phyloP scores from a whole-genome alignment of 176 grass and related monocot species.

The Oryza nivara region DNA sequence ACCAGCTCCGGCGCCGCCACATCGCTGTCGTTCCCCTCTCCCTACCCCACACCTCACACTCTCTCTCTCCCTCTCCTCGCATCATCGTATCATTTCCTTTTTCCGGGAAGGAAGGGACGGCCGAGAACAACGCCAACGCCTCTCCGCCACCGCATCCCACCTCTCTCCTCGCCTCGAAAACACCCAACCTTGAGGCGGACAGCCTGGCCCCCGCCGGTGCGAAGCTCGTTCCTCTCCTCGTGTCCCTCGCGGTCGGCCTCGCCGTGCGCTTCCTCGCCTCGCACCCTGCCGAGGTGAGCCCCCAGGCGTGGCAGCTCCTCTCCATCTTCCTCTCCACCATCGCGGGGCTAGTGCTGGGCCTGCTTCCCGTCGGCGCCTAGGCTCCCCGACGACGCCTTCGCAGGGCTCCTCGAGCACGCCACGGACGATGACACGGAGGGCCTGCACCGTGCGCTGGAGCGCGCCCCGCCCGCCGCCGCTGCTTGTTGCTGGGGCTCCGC shows the following conservation, averaged over 20 bases:
- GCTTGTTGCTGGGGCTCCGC: no score
- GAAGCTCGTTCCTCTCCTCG: slow-evolving; percentile 58
- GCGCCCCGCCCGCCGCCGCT: no score
- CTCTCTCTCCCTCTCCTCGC: slow-evolving; percentile 8
- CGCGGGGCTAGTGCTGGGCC: slow-evolving; percentile 77
- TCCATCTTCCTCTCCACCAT: slow-evolving; percentile 91
- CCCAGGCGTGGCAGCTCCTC: slow-evolving; percentile 92
- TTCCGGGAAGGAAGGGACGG: no score
- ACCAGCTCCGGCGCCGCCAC: slow-evolving; percentile 13
- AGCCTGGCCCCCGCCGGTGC: slow-evolving; percentile 1
- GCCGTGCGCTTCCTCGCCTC: slow-evolving; percentile 71
- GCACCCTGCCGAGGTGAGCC: slow-evolving; percentile 59
- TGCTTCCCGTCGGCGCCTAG: slow-evolving; percentile 85
- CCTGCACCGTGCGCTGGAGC: no score
- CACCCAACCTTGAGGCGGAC: not conserved
- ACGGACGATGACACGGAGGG: no score
- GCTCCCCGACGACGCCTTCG: slow-evolving; percentile 14
- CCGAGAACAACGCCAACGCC: not conserved
- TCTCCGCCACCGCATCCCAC: slow-evolving; percentile 30
- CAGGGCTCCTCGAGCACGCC: no score
- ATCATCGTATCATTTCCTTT: not conserved
- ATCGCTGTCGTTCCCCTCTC: not conserved
- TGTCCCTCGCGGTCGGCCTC: slow-evolving; percentile 76
- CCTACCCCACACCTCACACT: not conserved
- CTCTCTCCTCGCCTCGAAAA: slow-evolving; percentile 29